Evolutionary conservation across 208 protist genomes (phyloP).

Genomic region (Leishmania arabica): DNA sequence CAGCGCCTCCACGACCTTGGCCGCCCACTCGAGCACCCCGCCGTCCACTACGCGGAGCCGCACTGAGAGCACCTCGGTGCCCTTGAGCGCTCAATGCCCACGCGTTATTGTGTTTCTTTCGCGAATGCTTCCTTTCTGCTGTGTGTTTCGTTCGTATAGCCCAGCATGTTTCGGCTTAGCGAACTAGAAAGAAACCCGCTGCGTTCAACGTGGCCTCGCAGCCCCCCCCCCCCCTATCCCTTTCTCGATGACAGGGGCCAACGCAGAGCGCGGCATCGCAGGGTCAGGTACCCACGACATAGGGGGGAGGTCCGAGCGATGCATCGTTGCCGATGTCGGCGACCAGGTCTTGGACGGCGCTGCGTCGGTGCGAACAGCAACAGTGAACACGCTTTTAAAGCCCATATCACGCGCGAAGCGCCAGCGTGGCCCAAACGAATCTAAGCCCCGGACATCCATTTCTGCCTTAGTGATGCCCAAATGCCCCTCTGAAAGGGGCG

Average conservation of each 20-base stretch:
- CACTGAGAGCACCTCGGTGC: constrained; percentile 24
- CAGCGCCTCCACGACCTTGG: constrained; percentile 27
- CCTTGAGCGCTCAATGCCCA: neutral
- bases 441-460: too few relatives aligned
- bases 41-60: constrained; percentile 32
- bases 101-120: neutral
- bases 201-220: neutral
- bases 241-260: neutral
- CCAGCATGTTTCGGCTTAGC: neutral
- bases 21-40: constrained; percentile 31
- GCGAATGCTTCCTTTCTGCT: neutral
- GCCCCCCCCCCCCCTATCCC: neutral
- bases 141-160: neutral
- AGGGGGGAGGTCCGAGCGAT: neutral
- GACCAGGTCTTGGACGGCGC: too few relatives aligned
- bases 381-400: too few relatives aligned
- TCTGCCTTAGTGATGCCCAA: too few relatives aligned
- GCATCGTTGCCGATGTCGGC: neutral
- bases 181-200: neutral
- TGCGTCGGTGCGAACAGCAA: too few relatives aligned
- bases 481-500: too few relatives aligned
- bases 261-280: neutral
- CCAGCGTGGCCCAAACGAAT: too few relatives aligned
- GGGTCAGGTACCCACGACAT: too few relatives aligned
- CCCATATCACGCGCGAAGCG: too few relatives aligned